Evolutionary conservation across 176 grass and related monocot genomes (phyloP), one percentile per base, ranked within the genome.

Genomic region (Tillandsia leiboldiana): DNA sequence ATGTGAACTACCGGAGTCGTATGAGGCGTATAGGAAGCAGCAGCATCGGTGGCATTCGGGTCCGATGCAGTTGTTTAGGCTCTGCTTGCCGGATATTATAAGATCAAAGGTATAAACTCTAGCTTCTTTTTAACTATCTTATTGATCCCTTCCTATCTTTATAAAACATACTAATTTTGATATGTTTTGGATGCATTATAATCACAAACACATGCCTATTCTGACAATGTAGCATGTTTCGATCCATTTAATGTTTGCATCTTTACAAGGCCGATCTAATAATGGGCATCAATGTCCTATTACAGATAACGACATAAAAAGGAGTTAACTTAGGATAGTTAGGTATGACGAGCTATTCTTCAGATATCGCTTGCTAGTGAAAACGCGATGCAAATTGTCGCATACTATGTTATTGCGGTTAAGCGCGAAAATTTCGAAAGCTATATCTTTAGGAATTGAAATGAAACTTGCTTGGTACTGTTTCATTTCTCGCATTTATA

Each of bases 11-110:
- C 83, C 83, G 2, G 83, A 85, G 66, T 85, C 83, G 62, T 85
- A 80, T 11, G 83, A 85, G 59, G 77, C 83, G 23, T 85, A 85
- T 47, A 76, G 72, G 68, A 85, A 85, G 72, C 83, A 85, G 56
- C 83, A 85, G 13, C 83, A 85, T 51, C 69, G 83, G 12, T 85
- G 83, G 83, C 83, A 85, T 51, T 85, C 83, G 1, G 83, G 83
- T 15, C 83, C 83, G 14, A 85, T 85, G 83, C 83, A 85, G 48
- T 75, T 85, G 59, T 85, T 85, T 58, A 75, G 83, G 68, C 83
- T 85, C 68, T 85, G 83, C 67, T 76, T 85, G 42, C 83, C 83
- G 20, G 83, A 76, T 24, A 85, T 85, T 24, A 54, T 85, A 67
- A 51, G 51, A 68, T 85, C 83, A 26, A 80, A 85, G 83, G 83